Base-by-base conservation (phyloP, 2,329 filamentous ascomycete genomes). In the Exophiala oligosperma region DNA sequence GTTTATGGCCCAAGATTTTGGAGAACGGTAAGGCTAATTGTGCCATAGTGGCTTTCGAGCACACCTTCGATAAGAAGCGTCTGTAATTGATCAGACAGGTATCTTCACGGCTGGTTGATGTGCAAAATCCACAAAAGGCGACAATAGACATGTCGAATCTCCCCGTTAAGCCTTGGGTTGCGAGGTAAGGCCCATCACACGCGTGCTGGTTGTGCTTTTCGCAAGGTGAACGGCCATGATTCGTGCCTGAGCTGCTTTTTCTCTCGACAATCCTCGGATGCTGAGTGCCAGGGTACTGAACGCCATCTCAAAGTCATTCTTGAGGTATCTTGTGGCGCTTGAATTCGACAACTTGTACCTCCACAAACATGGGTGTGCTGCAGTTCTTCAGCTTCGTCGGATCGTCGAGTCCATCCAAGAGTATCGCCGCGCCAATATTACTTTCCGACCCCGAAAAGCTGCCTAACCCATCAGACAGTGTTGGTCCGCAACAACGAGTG, bases 341-440 rank as follows among this genome's bases (percentile, higher is more conserved):
- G 9, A 35, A 1, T 35, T 44, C 41, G 12, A 44, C 41, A 3
- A 44, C 41, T 24, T 47, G 8, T 21, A 14, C 11, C 46, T 21
- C 9, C 23, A 14, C n/a, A 50, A 43, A 21, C 53, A 60, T 60
- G 57, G 57, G 57, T 2, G 32, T 60, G 21, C 38, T 44, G 54
- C 41, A 54, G 29, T 41, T 56, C 17, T 56, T 60, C 26, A 53
- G 35, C 26, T 46, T 44, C 37, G 17, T 53, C 35, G 54, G 46
- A 23, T 29, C 32, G 21, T 41, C 38, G 4, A 53, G 41, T 35
- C 35, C 44, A 2, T 24, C 53, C 12, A 60, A 56, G 46, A 46
- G 56, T 5, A 28, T 49, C 24, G 43, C 35, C 14, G 28, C 53
- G 4, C 43, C 48, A 24, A 32, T 56, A 14, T 35, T 35, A 8